Evolutionary conservation across 805 yeast species (phyloP), one percentile per base, ranked within the genome.

Genomic region (Sugiyamaella lignohabitans): DNA sequence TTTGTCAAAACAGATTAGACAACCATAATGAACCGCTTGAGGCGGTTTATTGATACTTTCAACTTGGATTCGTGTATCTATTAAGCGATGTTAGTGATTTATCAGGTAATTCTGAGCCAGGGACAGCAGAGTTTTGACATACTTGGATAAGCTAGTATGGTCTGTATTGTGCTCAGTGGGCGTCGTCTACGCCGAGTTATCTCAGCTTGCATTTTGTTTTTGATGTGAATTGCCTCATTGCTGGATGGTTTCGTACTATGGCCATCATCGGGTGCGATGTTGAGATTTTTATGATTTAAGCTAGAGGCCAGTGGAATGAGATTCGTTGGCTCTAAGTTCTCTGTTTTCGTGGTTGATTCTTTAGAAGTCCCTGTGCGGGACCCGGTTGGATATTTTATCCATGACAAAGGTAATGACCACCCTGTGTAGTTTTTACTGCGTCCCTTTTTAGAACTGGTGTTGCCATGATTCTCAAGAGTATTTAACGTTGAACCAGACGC

Each of bases 1-100:
- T 27, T 8, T 8, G 14, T 27, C 32, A n/a, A n/a, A n/a, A n/a
- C n/a, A n/a, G n/a, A n/a, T n/a, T n/a, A n/a, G n/a, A n/a, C n/a
- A n/a, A n/a, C n/a, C n/a, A n/a, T n/a, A n/a, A n/a, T n/a, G 27
- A 48, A 32, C 14, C 21, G 11, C 2, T 45, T 43, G 3, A 42
- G 21, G 16, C 42, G 39, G 11, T 29, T 37, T 24, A 40, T 40
- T 20, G 14, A 14, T 27, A 27, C 32, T 27, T 8, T 27, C 11
- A 27, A 8, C 32, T n/a, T n/a, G n/a, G n/a, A n/a, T n/a, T 27
- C 32, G 32, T 8, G 32, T 27, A 27, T 27, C 32, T 27, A 27
- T n/a, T n/a, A n/a, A n/a, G n/a, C n/a, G n/a, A n/a, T n/a, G n/a
- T n/a, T n/a, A n/a, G n/a, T n/a, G n/a, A n/a, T n/a, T n/a, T n/a